Evolutionary conservation across 768 basidiomycete genomes (phyloP).

Genomic region (Lactarius hengduanensis): DNA sequence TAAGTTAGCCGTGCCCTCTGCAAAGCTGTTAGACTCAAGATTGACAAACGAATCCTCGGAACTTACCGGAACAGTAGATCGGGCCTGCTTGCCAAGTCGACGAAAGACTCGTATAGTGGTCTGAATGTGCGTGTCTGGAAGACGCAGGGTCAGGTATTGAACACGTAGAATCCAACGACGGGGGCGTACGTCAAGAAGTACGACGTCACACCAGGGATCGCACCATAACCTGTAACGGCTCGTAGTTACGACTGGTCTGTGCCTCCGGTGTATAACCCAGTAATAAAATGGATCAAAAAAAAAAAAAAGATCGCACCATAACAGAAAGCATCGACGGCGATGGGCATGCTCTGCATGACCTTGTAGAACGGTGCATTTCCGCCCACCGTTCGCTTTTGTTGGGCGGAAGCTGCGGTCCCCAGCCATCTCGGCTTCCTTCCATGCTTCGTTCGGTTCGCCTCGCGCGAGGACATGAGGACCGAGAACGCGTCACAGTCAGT

Average conservation of each 20-base stretch:
- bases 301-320: no score
- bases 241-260: no score
- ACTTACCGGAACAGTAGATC: conserved; percentile 83
- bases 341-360: no score
- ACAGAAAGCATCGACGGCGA: conserved; percentile 97
- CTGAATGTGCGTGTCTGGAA: conserved; percentile 89
- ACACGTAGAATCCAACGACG: neutral
- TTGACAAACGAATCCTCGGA: conserved; percentile 5
- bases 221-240: no score
- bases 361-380: conserved; percentile 93
- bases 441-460: conserved; percentile 77
- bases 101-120: conserved; percentile 92
- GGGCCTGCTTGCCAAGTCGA: conserved; percentile 87
- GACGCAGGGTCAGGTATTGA: neutral
- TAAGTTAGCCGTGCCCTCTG: conserved; percentile 83
- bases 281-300: no score
- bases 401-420: conserved; percentile 48
- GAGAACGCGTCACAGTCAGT: no score
- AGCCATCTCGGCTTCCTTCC: conserved; percentile 71
- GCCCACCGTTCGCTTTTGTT: conserved; percentile 47
- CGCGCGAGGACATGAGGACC: conserved; percentile 76
- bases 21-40: neutral
- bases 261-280: no score
- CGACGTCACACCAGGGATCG: conserved; percentile 83
- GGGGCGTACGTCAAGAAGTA: conserved; percentile 82